A percentile compares a stretch with the other conserved stretches of the same genome.
phyloP scores from a whole-genome alignment of 441 rosid genomes.

The Omphalea diandra region DNA sequence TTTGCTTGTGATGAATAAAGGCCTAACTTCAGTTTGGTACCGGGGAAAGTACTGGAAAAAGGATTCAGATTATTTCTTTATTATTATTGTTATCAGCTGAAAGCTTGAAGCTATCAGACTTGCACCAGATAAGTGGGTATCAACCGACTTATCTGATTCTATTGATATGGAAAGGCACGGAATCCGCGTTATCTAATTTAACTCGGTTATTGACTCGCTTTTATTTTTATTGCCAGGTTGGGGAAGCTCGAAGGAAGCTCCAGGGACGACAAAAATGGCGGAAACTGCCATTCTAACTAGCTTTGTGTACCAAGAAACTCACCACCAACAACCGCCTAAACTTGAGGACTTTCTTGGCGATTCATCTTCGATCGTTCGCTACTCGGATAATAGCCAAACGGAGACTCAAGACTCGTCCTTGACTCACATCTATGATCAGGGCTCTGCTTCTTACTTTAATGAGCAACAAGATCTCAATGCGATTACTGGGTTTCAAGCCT shows the following conservation, averaged over 20 bases:
- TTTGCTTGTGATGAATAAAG: neutral
- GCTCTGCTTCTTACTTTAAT: conserved; percentile 47
- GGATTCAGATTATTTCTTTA: neutral
- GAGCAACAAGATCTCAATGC: conserved; percentile 82
- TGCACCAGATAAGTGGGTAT: conserved; percentile 15
- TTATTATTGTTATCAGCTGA: neutral
- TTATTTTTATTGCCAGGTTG: conserved; percentile 40
- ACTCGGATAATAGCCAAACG: conserved; percentile 70
- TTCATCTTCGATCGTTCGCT: conserved; percentile 59
- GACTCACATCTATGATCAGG: conserved; percentile 71
- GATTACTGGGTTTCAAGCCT: conserved; percentile 71
- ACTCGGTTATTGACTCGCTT: neutral
- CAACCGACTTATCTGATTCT: conserved; percentile 7
- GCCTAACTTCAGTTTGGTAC: conserved; percentile 17
- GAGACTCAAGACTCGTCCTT: conserved; percentile 85
- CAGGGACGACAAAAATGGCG: conserved; percentile 40
- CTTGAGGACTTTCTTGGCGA: conserved; percentile 91
- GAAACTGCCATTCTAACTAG: conserved; percentile 47
- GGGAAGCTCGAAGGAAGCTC: conserved; percentile 48
- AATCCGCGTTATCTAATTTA: too few relatives aligned
- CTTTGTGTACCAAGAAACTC: conserved; percentile 43
- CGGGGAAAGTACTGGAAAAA: conserved; percentile 15
- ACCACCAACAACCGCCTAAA: conserved; percentile 57
- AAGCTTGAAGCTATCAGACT: too few relatives aligned
- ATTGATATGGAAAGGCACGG: neutral